Evolutionary conservation across 192 early-diverging fungal species (phyloP).

Genomic region (Linnemannia exigua): DNA sequence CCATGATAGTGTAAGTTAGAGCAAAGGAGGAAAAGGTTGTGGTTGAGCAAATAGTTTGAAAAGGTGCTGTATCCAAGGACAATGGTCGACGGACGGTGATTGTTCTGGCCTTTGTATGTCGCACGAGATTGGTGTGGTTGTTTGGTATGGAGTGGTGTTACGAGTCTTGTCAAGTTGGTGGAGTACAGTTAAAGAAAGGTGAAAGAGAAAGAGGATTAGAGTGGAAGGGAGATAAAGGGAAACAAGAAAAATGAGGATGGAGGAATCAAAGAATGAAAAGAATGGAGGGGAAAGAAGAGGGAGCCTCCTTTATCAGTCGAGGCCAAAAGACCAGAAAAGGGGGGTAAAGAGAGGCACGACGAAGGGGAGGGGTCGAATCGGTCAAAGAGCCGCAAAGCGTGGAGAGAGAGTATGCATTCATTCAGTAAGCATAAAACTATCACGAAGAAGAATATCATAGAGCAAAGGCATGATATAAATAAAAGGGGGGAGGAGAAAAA

Average conservation of each 20-base stretch:
- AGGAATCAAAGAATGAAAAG: not conserved
- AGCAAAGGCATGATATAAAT: not conserved
- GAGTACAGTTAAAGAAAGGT: not conserved
- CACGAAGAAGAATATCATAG: no score
- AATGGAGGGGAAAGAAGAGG: not conserved
- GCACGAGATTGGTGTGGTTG: not conserved
- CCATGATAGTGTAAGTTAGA: not conserved
- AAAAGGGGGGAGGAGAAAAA: not conserved
- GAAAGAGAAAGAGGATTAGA: not conserved
- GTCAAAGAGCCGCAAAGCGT: not conserved
- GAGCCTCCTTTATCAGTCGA: not conserved
- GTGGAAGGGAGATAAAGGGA: not conserved
- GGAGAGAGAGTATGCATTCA: no score
- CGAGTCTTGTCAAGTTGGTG: not conserved
- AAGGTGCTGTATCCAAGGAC: not conserved
- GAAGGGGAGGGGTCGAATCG: conserved; percentile 2
- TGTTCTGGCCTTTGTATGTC: not conserved
- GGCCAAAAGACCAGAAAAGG: not conserved
- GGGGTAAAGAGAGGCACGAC: not conserved
- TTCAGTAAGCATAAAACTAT: no score
- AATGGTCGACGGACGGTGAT: not conserved
- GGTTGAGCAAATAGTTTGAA: not conserved
- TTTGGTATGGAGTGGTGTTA: not conserved
- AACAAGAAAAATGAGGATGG: not conserved
- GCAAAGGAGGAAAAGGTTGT: not conserved